Evolutionary conservation across 306 rosid species (phyloP).

Genomic region (Inga leiocalycina): DNA sequence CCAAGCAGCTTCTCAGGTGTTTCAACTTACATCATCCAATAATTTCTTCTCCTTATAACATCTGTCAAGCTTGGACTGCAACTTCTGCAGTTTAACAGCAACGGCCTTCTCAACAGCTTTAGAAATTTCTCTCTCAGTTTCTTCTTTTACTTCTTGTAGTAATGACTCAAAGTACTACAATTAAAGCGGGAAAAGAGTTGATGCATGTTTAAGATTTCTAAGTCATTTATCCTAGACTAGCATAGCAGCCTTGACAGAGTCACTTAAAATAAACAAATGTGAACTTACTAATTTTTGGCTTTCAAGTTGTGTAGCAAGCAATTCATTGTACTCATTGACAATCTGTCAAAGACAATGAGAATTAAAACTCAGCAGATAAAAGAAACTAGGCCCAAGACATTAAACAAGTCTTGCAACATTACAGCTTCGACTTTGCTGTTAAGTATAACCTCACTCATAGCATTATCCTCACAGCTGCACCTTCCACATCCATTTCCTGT

Average conservation of each 20-base stretch:
- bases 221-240: slow-evolving; percentile 5
- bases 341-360: slow-evolving; percentile 58
- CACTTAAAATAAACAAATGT: slow-evolving; percentile 13
- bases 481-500: slow-evolving; percentile 62
- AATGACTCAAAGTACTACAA: slow-evolving; percentile 88
- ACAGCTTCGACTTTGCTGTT: slow-evolving; percentile 96
- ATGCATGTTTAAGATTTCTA: not conserved
- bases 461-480: slow-evolving; percentile 74
- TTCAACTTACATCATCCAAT: slow-evolving; percentile 73
- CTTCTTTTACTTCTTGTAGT: slow-evolving; percentile 87
- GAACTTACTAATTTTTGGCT: slow-evolving; percentile 79
- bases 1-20: slow-evolving; percentile 4
- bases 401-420: slow-evolving; percentile 43
- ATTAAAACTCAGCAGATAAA: slow-evolving; percentile 22
- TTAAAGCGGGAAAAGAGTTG: slow-evolving; percentile 14
- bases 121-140: slow-evolving; percentile 67
- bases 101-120: slow-evolving; percentile 75
- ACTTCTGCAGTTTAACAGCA: slow-evolving; percentile 69
- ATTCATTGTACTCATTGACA: slow-evolving; percentile 86
- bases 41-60: slow-evolving; percentile 78
- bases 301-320: slow-evolving; percentile 91
- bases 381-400: slow-evolving; percentile 9
- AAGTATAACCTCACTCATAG: slow-evolving; percentile 74
- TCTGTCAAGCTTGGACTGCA: slow-evolving; percentile 79
- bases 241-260: slow-evolving; percentile 22